Evolutionary conservation across 192 early-diverging fungal species (phyloP), one percentile per base, ranked within the genome.

Genomic region (Entomortierella lignicola): DNA sequence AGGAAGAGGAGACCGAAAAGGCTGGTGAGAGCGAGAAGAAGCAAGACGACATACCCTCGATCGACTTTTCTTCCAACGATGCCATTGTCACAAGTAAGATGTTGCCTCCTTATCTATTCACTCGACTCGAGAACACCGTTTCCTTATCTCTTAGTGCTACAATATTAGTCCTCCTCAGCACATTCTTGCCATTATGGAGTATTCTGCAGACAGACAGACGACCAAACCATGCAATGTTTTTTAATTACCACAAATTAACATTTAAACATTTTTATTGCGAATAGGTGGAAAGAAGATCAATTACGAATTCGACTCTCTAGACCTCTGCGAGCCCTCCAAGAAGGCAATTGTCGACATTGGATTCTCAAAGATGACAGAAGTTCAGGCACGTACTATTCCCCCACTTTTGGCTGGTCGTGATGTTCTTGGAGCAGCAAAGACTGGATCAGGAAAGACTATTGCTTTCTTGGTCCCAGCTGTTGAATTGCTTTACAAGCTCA

Each of bases 391-490:
- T 41, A 92, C 92, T 11, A 98, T 99, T 61, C 96, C 96, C 20
- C 92, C 98, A 41, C 89, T 96, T 56, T 89, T 99, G 85, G 96
- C 96, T 17, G 98, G 98, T 47, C 90, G 95, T 44, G 98, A 99
- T 84, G 96, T 99, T 37, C 85, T 99, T 31, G 98, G 98, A 51
- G 97, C 97, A 57, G 98, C 98, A 34, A 99, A 99, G 83, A 99
- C 98, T 1, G 97, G 98, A 21, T 94, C 93, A 18, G 97, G 97
- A 62, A 97, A 98, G 83, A 99, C 98, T 10, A 88, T 98, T 51
- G 93, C 98, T 18, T 99, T 99, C 82, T 81, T 99, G 68, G 92
- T 99, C 44, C 98, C 98, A 30, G 94, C 95, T 7, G 84, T 99
- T 29, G 97, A 99, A 75, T 80, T 96, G 67, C 86, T 99, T n/a